A percentile compares a stretch with the other conserved stretches of the same genome.
phyloP scores from a whole-genome alignment of 2,329 filamentous ascomycete genomes.

The Aspergillus tubingensis region DNA sequence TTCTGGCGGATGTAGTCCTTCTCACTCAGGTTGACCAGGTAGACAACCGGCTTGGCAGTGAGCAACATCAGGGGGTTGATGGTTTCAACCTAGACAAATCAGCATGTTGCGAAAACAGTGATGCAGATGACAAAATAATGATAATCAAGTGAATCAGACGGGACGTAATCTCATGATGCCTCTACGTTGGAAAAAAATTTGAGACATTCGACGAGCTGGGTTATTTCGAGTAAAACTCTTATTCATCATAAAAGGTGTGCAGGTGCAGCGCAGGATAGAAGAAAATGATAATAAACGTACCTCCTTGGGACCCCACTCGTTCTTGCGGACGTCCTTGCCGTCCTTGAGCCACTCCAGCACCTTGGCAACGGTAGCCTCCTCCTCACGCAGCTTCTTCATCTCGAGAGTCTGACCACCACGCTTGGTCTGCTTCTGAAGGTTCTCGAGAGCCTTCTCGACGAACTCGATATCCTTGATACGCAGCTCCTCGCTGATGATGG shows the following conservation, averaged over 20 bases:
- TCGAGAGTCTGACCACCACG: conserved; percentile 93
- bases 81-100: conserved; percentile 73
- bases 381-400: conserved; percentile 95
- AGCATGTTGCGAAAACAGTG: conserved; percentile 3
- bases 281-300: conserved; percentile 55
- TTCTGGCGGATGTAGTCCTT: conserved; percentile 97
- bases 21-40: conserved; percentile 94
- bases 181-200: conserved; percentile 64
- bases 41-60: conserved; percentile 95
- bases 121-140: neutral
- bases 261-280: conserved; percentile 21
- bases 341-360: conserved; percentile 78
- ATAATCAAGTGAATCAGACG: conserved; percentile 59
- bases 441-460: conserved; percentile 90
- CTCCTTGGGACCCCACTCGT: conserved; percentile 89
- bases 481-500: conserved; percentile 95
- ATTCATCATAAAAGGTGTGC: conserved; percentile 77
- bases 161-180: conserved; percentile 82
- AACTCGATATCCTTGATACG: conserved; percentile 99
- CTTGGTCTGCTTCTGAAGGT: conserved; percentile 88
- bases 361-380: conserved; percentile 91
- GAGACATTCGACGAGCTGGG: conserved; percentile 99
- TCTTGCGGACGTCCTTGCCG: conserved; percentile 92
- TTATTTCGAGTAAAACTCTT: conserved; percentile 94
- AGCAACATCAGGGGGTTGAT: conserved; percentile 97